These are phyloP conservation scores for Cucumis melo DNA, from an alignment of 306 rosid genomes.

Conservation along the genomic window DNA sequence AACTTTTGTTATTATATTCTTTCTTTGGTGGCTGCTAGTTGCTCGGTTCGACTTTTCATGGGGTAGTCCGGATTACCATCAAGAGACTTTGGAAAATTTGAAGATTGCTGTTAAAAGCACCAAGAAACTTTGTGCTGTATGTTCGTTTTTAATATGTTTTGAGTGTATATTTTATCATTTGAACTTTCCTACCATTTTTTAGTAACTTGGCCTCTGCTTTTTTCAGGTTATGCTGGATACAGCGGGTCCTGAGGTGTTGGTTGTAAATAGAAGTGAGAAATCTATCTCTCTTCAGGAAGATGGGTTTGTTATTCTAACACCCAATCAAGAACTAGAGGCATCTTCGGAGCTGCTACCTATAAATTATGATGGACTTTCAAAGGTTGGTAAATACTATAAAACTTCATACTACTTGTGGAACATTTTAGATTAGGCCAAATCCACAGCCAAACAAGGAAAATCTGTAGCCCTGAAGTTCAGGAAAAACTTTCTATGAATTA, in stretches of 20 bases:
- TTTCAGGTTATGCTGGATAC: slow-evolving; percentile 80
- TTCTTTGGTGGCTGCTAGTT: slow-evolving; percentile 39
- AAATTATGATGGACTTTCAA: slow-evolving; percentile 62
- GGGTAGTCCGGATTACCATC: slow-evolving; percentile 68
- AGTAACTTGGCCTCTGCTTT: not conserved
- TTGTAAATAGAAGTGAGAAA: slow-evolving; percentile 46
- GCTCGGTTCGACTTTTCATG: slow-evolving; percentile 86
- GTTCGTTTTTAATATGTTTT: slow-evolving; percentile 8
- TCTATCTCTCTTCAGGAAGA: slow-evolving; percentile 66
- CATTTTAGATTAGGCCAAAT: too few species aligned
- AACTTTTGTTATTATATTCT: not conserved
- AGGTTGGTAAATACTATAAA: slow-evolving; percentile 27
- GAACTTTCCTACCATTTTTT: not conserved
- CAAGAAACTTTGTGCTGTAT: slow-evolving; percentile 90
- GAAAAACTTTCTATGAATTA: too few species aligned
- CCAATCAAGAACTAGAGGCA: slow-evolving; percentile 60
- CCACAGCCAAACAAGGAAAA: too few species aligned
- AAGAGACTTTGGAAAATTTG: slow-evolving; percentile 80
- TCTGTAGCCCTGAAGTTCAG: too few species aligned
- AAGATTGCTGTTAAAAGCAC: slow-evolving; percentile 67
- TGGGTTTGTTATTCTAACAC: slow-evolving; percentile 49
- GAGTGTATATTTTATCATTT: not conserved
- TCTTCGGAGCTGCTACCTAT: slow-evolving; percentile 62
- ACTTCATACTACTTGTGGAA: not conserved
- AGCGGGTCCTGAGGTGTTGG: slow-evolving; percentile 77